These are phyloP conservation scores for Tetradesmus obliquus DNA, from an alignment of 139 green algal species.

Conservation along the genomic window DNA sequence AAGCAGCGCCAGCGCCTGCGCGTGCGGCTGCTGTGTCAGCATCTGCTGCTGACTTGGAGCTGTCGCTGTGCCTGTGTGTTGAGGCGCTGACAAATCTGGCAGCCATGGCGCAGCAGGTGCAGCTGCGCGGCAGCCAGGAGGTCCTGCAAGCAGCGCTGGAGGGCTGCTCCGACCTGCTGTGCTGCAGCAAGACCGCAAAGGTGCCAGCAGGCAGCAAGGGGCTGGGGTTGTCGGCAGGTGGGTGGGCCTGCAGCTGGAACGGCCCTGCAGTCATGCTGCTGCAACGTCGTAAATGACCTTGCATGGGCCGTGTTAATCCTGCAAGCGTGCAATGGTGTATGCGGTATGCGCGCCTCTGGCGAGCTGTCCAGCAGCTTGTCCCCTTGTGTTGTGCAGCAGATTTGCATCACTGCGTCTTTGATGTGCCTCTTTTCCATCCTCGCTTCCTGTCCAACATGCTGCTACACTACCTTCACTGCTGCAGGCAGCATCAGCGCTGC, in stretches of 20 bases:
- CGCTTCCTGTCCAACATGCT: not conserved
- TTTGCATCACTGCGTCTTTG: not conserved
- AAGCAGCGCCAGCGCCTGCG: not conserved
- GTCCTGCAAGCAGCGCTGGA: conserved; percentile 26
- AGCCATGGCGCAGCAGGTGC: conserved; percentile 28
- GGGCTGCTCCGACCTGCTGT: conserved; percentile 31
- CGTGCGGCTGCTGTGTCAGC: not conserved
- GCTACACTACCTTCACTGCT: not conserved
- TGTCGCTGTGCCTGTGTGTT: conserved; percentile 41
- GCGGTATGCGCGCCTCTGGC: not conserved
- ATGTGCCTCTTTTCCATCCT: not conserved
- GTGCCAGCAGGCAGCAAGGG: conserved; percentile 4
- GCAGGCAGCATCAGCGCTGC: conserved; percentile 40
- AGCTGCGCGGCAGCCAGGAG: conserved; percentile 47
- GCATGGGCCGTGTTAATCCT: too few relatives aligned
- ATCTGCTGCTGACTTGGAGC: conserved; percentile 14
- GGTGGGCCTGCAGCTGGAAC: not conserved
- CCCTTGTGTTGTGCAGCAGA: not conserved
- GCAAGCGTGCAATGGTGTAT: too few relatives aligned
- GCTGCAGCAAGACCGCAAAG: conserved; percentile 9
- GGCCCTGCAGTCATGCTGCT: not conserved
- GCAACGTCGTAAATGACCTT: too few relatives aligned
- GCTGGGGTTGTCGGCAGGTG: conserved; percentile 28
- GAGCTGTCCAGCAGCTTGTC: not conserved
- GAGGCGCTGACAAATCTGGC: conserved; percentile 54